Percentiles rank a stretch among this genome's conserved stretches.
phyloP scores from a whole-genome alignment of 2,329 filamentous ascomycete genomes.

The Chalaropsis ovoidea region DNA sequence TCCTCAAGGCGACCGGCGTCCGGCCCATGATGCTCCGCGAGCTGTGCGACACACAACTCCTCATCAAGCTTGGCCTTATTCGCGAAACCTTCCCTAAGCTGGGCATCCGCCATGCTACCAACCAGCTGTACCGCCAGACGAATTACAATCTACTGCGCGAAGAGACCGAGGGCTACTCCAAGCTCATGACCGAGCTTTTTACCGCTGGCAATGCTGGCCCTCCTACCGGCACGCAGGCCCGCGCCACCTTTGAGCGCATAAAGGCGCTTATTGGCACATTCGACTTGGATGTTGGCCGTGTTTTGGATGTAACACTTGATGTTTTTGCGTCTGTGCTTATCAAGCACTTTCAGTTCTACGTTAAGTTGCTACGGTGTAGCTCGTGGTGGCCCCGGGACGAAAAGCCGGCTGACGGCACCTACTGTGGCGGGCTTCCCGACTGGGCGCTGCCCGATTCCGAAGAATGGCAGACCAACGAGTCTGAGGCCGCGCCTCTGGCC shows the following conservation, averaged over 20 bases:
- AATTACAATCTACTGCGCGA: slow-evolving; percentile 94
- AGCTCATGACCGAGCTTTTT: slow-evolving; percentile 90
- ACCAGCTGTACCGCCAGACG: slow-evolving; percentile 85
- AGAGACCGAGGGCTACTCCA: slow-evolving; percentile 93
- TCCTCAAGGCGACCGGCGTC: slow-evolving; percentile 64
- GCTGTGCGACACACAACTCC: slow-evolving; percentile 66
- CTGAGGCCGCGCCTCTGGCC: slow-evolving; percentile 53
- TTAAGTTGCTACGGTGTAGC: slow-evolving; percentile 81
- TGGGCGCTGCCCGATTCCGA: slow-evolving; percentile 72
- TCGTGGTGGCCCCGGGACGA: slow-evolving; percentile 87
- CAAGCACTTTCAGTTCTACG: slow-evolving; percentile 86
- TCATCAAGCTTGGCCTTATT: slow-evolving; percentile 69
- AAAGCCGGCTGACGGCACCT: slow-evolving; percentile 32
- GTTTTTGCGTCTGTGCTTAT: slow-evolving; percentile 90
- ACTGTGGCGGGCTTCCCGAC: slow-evolving; percentile 59
- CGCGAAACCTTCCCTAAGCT: slow-evolving; percentile 74
- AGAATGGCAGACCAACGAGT: slow-evolving; percentile 53
- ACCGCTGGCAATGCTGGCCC: slow-evolving; percentile 68
- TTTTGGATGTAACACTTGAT: slow-evolving; percentile 87
- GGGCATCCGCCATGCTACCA: slow-evolving; percentile 81
- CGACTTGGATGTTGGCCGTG: slow-evolving; percentile 88
- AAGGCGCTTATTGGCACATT: slow-evolving; percentile 95
- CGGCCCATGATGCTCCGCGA: slow-evolving; percentile 63
- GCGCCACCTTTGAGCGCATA: slow-evolving; percentile 79
- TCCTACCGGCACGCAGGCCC: slow-evolving; percentile 64